Evolutionary conservation across 2,329 filamentous ascomycete genomes (phyloP).

Genomic region (Didymella pomorum): DNA sequence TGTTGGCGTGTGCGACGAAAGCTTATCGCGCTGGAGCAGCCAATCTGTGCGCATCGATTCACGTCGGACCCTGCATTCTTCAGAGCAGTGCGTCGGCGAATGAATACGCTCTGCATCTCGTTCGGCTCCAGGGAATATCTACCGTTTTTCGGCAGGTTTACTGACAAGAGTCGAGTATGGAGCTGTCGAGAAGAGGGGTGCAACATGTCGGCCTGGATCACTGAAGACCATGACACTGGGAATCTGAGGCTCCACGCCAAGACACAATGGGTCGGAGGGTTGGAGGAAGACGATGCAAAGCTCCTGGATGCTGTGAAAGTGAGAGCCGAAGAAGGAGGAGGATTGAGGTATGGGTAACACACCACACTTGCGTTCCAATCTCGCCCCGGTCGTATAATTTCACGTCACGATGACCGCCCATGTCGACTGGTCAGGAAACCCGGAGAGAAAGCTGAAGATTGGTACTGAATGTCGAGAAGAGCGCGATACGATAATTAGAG

Average conservation of each 20-base stretch:
- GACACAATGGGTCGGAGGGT: constrained; percentile 5
- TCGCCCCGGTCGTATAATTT: no score
- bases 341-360: constrained; percentile 6
- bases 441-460: no score
- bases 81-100: constrained; percentile 9
- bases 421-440: no score
- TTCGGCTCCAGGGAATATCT: constrained; percentile 16
- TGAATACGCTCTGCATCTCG: constrained; percentile 13
- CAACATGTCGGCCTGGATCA: constrained; percentile 15
- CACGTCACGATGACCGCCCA: no score
- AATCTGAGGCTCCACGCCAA: constrained; percentile 11
- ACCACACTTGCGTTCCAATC: no score
- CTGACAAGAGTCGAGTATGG: constrained; percentile 8
- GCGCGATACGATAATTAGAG: no score
- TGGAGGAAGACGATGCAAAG: constrained; percentile 1
- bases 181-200: constrained; percentile 9
- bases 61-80: constrained; percentile 19
- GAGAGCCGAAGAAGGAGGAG: constrained; percentile 14
- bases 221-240: constrained; percentile 13
- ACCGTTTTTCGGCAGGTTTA: constrained; percentile 15
- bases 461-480: no score
- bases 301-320: constrained; percentile 8
- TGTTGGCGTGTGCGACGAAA: constrained; percentile 16
- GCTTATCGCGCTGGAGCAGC: constrained; percentile 19
- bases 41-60: constrained; percentile 14